A percentile compares a stretch with the other conserved stretches of the same genome.
Conservation (phyloP, 148 eudicot genomes). For the Arbutus unedo region DNA sequence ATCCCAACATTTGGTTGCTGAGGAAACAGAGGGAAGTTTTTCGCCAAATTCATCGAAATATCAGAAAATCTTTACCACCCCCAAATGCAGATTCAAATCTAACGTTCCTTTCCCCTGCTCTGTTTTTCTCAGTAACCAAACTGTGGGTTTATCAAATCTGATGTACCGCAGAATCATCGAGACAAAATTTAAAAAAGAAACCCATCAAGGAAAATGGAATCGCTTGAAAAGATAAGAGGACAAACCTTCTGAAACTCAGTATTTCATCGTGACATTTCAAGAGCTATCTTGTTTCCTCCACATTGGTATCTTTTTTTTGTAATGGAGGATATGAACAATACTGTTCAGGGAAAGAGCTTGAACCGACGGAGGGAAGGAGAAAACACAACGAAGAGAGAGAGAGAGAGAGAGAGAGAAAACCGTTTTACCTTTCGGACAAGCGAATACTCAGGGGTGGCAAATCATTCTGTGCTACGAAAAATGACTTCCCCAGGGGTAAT, state of each 20-base stretch:
- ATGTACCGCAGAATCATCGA: not conserved
- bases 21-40: not conserved
- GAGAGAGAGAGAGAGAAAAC: slow-evolving; percentile 25
- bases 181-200: not conserved
- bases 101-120: not conserved
- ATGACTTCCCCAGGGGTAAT: not conserved
- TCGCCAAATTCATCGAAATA: not conserved
- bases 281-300: not conserved
- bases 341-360: not conserved
- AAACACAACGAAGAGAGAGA: not conserved
- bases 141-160: not conserved
- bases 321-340: not conserved
- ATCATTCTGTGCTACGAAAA: slow-evolving; percentile 12
- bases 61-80: not conserved
- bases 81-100: not conserved
- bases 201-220: not conserved
- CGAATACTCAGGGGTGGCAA: slow-evolving; percentile 24
- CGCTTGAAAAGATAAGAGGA: not conserved
- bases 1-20: not conserved
- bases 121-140: slow-evolving; percentile 10
- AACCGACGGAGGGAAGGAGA: not conserved
- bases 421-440: slow-evolving; percentile 27
- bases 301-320: not conserved
- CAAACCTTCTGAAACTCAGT: slow-evolving; percentile 12
- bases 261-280: not conserved